Base-by-base conservation (phyloP, 257 asterid genomes). In the Marsdenia floribunda region DNA sequence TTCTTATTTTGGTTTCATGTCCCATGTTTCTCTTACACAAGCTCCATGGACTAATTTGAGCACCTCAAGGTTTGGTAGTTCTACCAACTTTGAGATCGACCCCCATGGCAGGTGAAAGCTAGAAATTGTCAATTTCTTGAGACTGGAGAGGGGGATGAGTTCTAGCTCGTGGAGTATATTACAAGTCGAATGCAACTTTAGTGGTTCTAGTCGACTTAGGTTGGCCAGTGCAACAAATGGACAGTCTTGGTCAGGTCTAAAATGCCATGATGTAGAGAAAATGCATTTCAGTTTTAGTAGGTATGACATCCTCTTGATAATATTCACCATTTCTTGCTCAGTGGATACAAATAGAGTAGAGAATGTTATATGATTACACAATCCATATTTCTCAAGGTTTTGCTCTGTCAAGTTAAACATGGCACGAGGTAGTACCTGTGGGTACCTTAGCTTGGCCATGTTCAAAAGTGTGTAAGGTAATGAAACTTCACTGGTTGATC, bases 361-460 rank as follows among this genome's bases (percentile, higher is more conserved):
- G 35, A 63, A 18, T 5, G 69, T 15, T 1, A 13, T 1, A 42
- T 29, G 35, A 18, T 63, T 63, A 63, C n/a, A 0, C 4, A 14
- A 29, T 13, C 1, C 26, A 58, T 5, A 29, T 29, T 58, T 19
- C 64, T 19, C 44, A 29, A 63, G 42, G n/a, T 13, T 21, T 6
- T 64, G 16, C 15, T 49, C 53, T 12, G 12, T 6, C n/a, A 13
- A 14, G 19, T 46, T 14, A 7, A 64, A n/a, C 33, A 37, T 21
- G 35, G 10, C 69, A 26, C 9, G 11, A 3, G 1, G 2, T 1
- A 15, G 2, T 33, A 68, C 50, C 24, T 35, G 72, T 2, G 74
- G 5, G 50, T 79, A 71, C 53, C 47, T 74, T 67, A 79, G 66
- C 50, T 60, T 79, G 33, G 15, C 29, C 73, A 79, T 49, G 29